Evolutionary conservation across 176 grass and related monocot species (phyloP), one percentile per base, ranked within the genome.

Genomic region (maize (Zea mays)): DNA sequence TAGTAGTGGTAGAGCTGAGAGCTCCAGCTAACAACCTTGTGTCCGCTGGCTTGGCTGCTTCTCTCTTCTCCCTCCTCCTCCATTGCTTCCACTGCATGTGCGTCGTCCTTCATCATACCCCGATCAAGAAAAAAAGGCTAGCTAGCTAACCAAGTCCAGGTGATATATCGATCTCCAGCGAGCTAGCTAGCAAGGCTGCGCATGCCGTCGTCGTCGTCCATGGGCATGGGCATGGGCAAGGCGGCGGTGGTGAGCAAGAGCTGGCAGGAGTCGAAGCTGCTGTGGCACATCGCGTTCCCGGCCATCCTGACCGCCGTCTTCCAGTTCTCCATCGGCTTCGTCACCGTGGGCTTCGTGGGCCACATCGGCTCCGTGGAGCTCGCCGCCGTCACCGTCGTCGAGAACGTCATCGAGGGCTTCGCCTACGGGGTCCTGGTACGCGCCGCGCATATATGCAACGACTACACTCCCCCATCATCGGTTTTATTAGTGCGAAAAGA

Each of bases 321-420:
- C 78, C 93, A 96, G 85, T 96, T 89, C 85, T 90, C 93, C 72
- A 80, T 96, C 69, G 87, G 84, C 19, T 82, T 90, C 81, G 87
- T 90, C 86, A 92, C 93, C 65, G 14, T 86, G 4, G 89, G 77
- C 70, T 96, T 96, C 78, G 89, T 69, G 3, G 93, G 93, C 0
- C 93, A 92, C 80, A 48, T 96, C 68, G 93, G 93, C 43, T 44
- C 86, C 65, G 69, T 85, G 71, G 84, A 96, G 87, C 84, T 96
- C 63, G 90, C 84, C 78, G 93, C 86, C 43, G 84, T 96, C 65
- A 76, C 93, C 48, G 14, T 96, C 36, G 86, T 88, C 20, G 78
- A 85, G 71, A 86, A 83, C 81, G 89, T 94, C 88, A 72, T 91
- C 70, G 89, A 86, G 27, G 85, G 86, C 6, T 94, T 94, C 80